Evolutionary conservation across 768 basidiomycete genomes (phyloP).

Genomic region (Russula sp.): DNA sequence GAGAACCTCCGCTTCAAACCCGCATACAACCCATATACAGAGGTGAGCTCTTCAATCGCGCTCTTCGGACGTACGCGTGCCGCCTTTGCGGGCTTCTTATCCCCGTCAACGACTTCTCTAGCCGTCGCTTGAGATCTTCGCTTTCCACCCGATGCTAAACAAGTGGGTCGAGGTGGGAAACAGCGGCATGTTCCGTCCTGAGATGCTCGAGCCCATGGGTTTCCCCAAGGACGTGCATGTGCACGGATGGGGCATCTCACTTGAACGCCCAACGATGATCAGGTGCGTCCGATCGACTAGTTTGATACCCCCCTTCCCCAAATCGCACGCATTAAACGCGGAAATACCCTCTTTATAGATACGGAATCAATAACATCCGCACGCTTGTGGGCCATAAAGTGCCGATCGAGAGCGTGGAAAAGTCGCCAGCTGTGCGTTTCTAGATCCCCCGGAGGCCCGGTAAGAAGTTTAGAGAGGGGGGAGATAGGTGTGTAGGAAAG

Average conservation of each 20-base stretch:
- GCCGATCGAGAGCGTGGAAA: conserved; percentile 82
- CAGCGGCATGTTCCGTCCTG: conserved; percentile 99
- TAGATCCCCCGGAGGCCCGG: conserved; percentile 30
- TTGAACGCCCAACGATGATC: conserved; percentile 99
- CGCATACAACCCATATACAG: conserved; percentile 97
- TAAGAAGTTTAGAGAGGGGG: neutral
- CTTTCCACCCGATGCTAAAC: conserved; percentile 89
- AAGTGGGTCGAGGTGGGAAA: conserved; percentile 99
- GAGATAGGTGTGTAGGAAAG: neutral
- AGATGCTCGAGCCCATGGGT: conserved; percentile 99
- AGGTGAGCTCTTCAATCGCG: conserved; percentile 42
- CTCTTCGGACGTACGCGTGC: neutral
- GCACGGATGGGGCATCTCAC: conserved; percentile 91
- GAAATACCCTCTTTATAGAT: conserved; percentile 41
- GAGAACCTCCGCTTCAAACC: conserved; percentile 94
- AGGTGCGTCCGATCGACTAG: conserved; percentile 45
- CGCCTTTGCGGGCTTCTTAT: conserved; percentile 5
- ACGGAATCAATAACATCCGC: conserved; percentile 95
- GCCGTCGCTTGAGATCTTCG: conserved; percentile 97
- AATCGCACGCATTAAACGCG: neutral
- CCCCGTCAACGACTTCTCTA: conserved; percentile 28
- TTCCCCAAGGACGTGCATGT: conserved; percentile 95
- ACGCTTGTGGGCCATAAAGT: conserved; percentile 97
- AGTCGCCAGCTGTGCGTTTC: conserved; percentile 86
- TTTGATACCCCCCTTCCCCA: neutral